Evolutionary conservation across 106 monocot species (phyloP).

Genomic region (Chionographis japonica): DNA sequence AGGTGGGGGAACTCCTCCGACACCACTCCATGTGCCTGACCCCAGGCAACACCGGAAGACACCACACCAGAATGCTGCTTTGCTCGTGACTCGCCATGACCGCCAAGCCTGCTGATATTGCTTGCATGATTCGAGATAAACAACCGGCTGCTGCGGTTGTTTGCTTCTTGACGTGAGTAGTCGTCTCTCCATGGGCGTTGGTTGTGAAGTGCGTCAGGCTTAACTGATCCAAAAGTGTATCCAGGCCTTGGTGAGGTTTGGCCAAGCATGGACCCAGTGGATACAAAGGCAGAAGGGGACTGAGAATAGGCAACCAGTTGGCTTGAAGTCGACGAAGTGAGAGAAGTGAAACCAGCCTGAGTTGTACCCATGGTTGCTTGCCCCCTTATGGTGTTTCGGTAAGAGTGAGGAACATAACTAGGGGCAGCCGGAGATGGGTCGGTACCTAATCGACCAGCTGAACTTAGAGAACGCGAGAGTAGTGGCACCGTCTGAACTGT

Average conservation of each 20-base stretch:
- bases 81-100: constrained; percentile 7
- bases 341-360: constrained; percentile 11
- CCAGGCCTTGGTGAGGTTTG: constrained; percentile 20
- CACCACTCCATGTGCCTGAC: constrained; percentile 20
- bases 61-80: constrained; percentile 11
- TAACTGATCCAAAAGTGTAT: constrained; percentile 58
- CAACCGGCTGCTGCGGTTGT: neutral
- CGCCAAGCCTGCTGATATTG: constrained; percentile 8
- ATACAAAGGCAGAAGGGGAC: constrained; percentile 10
- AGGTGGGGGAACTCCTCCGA: constrained; percentile 87
- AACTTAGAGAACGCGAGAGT: constrained; percentile 64
- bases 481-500: constrained; percentile 30
- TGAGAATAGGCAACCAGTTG: constrained; percentile 13
- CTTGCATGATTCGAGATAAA: constrained; percentile 1
- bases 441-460: constrained; percentile 44
- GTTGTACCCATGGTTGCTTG: constrained; percentile 17
- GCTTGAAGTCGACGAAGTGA: constrained; percentile 6
- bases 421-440: constrained; percentile 50
- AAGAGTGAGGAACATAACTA: constrained; percentile 60
- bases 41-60: constrained; percentile 4
- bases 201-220: constrained; percentile 28
- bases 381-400: constrained; percentile 81
- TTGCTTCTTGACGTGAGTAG: constrained; percentile 8
- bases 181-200: constrained; percentile 21
- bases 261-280: constrained; percentile 25